Conservation (phyloP, 352 stramenopile species). For the Phytophthora podocarpi region DNA sequence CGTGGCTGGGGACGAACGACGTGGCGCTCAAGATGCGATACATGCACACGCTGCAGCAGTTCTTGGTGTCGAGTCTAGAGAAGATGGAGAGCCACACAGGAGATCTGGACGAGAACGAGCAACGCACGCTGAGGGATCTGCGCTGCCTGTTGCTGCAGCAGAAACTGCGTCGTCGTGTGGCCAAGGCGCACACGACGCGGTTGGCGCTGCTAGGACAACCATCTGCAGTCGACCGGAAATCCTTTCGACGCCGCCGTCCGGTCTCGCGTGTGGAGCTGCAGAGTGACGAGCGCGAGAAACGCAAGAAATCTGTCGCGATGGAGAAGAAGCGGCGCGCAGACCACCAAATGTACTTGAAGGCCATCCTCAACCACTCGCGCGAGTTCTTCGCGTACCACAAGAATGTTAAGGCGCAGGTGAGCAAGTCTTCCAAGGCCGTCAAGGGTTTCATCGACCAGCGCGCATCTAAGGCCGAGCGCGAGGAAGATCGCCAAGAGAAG, state of each 20-base stretch:
- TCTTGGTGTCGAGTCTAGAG: slow-evolving; percentile 64
- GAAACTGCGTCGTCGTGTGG: slow-evolving; percentile 66
- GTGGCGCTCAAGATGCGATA: slow-evolving; percentile 77
- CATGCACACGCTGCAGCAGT: slow-evolving; percentile 74
- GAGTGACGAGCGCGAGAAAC: slow-evolving; percentile 75
- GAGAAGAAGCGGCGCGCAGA: slow-evolving; percentile 82
- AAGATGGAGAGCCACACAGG: slow-evolving; percentile 53
- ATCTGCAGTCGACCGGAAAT: slow-evolving; percentile 68
- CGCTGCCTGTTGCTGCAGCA: slow-evolving; percentile 79
- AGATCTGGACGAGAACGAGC: slow-evolving; percentile 46
- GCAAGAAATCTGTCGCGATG: slow-evolving; percentile 82
- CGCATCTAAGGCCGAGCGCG: slow-evolving; percentile 77
- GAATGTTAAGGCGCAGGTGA: slow-evolving; percentile 75
- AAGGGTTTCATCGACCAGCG: slow-evolving; percentile 84
- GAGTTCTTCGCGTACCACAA: slow-evolving; percentile 90
- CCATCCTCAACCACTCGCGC: slow-evolving; percentile 81
- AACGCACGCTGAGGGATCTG: slow-evolving; percentile 60
- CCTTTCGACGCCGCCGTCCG: slow-evolving; percentile 73
- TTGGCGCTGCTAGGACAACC: slow-evolving; percentile 73
- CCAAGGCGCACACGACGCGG: slow-evolving; percentile 62
- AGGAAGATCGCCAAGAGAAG: slow-evolving; percentile 89
- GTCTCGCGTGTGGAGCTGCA: slow-evolving; percentile 67
- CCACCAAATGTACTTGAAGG: slow-evolving; percentile 82
- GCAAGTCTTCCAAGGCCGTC: slow-evolving; percentile 67
- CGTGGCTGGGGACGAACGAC: slow-evolving; percentile 72